phyloP scores from a whole-genome alignment of 208 protist genomes.

The Trypanosomatidae sp. region DNA sequence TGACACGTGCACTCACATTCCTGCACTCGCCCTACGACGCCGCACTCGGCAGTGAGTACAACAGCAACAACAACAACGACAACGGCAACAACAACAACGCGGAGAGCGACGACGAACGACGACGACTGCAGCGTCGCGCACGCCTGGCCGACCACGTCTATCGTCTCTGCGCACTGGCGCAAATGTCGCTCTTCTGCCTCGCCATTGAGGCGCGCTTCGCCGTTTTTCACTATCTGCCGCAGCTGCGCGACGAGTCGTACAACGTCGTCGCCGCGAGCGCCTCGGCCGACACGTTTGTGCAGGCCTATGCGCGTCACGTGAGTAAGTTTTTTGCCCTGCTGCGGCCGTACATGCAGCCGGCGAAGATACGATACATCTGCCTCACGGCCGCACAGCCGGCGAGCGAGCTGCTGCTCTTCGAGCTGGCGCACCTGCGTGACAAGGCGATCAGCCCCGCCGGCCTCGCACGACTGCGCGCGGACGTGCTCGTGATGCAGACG shows the following conservation, averaged over 20 bases:
- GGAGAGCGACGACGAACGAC: neutral
- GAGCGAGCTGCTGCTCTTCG: constrained; percentile 60
- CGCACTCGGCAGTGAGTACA: no score
- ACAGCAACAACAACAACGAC: neutral
- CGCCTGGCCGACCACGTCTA: constrained; percentile 38
- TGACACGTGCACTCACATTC: no score
- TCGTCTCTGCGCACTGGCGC: constrained; percentile 58
- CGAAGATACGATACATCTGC: constrained; percentile 59
- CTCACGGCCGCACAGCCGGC: constrained; percentile 55
- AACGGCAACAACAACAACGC: neutral
- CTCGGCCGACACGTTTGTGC: constrained; percentile 71
- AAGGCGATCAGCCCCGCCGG: constrained; percentile 62
- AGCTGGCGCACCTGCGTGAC: constrained; percentile 70
- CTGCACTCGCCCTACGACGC: no score
- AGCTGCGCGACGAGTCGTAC: constrained; percentile 80
- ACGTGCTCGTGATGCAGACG: constrained; percentile 69
- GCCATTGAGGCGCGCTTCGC: constrained; percentile 67
- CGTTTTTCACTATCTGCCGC: constrained; percentile 71
- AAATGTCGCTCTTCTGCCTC: constrained; percentile 69
- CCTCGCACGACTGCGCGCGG: constrained; percentile 26
- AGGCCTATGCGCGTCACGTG: constrained; percentile 62
- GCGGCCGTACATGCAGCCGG: constrained; percentile 29
- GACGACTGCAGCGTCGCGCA: neutral
- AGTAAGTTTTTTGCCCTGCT: constrained; percentile 60
- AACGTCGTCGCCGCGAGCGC: constrained; percentile 39